Evolutionary conservation across 352 stramenopile genomes (phyloP).

Genomic region (Globisporangium lucens): DNA sequence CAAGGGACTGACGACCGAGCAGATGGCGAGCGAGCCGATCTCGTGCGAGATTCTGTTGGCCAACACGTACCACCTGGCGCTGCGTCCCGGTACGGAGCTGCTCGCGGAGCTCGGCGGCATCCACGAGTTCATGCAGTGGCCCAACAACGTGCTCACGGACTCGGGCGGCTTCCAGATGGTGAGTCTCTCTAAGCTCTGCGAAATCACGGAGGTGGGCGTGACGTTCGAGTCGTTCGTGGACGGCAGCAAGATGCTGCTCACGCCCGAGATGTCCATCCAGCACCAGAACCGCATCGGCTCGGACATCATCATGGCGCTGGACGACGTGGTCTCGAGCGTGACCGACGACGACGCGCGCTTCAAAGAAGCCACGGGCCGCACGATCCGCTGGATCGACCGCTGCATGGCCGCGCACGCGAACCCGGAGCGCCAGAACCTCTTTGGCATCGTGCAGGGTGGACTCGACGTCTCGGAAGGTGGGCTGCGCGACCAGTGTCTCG

Average conservation of each 20-base stretch:
- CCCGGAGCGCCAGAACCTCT: slow-evolving; percentile 92
- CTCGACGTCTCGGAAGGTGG: slow-evolving; percentile 90
- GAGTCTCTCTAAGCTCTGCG: slow-evolving; percentile 91
- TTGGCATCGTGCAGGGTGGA: slow-evolving; percentile 96
- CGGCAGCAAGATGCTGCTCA: slow-evolving; percentile 90
- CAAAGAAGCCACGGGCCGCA: slow-evolving; percentile 89
- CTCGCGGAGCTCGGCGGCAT: slow-evolving; percentile 87
- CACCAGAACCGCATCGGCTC: slow-evolving; percentile 96
- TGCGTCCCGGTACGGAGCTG: slow-evolving; percentile 90
- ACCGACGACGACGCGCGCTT: slow-evolving; percentile 88
- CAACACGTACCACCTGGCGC: slow-evolving; percentile 98
- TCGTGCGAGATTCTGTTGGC: slow-evolving; percentile 92
- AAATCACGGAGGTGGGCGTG: slow-evolving; percentile 87
- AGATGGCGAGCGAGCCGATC: slow-evolving; percentile 69
- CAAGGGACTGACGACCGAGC: slow-evolving; percentile 88
- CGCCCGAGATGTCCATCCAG: slow-evolving; percentile 89
- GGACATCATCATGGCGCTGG: slow-evolving; percentile 98
- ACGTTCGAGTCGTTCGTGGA: slow-evolving; percentile 88
- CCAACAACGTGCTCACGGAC: slow-evolving; percentile 94
- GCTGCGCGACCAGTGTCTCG: slow-evolving; percentile 92
- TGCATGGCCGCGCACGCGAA: slow-evolving; percentile 90
- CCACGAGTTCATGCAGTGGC: slow-evolving; percentile 96
- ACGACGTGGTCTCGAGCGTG: slow-evolving; percentile 95
- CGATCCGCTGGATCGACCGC: slow-evolving; percentile 94
- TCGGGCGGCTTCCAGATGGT: slow-evolving; percentile 99